phyloP scores from a whole-genome alignment of 257 asterid genomes.

The Nicotiana tomentosiformis region DNA sequence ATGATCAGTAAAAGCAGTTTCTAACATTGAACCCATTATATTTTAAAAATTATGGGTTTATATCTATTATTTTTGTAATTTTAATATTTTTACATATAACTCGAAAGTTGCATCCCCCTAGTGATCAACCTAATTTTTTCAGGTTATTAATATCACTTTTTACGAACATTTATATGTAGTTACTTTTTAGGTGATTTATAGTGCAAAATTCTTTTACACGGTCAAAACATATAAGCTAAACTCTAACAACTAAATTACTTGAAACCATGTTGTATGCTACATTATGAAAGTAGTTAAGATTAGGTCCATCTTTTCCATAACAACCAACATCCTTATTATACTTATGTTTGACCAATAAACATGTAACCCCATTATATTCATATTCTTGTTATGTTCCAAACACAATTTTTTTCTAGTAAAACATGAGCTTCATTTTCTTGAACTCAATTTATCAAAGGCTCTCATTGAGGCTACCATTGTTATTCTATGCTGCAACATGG shows the following conservation, averaged over 20 bases:
- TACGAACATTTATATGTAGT: neutral
- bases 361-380: neutral
- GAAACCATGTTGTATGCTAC: neutral
- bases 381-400: neutral
- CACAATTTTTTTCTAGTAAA: neutral
- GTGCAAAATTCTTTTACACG: neutral
- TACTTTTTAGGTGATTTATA: neutral
- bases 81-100: too few relatives aligned
- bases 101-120: too few relatives aligned
- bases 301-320: slow-evolving; percentile 29
- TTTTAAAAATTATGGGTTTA: too few relatives aligned
- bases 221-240: neutral
- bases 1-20: too few relatives aligned
- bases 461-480: slow-evolving; percentile 44
- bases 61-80: too few relatives aligned
- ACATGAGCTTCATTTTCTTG: slow-evolving; percentile 41
- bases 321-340: neutral
- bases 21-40: too few relatives aligned
- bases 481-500: slow-evolving; percentile 69
- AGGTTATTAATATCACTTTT: neutral
- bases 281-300: slow-evolving; percentile 40
- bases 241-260: neutral
- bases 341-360: slow-evolving; percentile 1
- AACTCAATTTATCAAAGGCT: slow-evolving; percentile 28
- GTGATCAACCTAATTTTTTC: too few relatives aligned